Conservation (phyloP, 2,329 filamentous ascomycete species). For the Harringtonia aguacate region DNA sequence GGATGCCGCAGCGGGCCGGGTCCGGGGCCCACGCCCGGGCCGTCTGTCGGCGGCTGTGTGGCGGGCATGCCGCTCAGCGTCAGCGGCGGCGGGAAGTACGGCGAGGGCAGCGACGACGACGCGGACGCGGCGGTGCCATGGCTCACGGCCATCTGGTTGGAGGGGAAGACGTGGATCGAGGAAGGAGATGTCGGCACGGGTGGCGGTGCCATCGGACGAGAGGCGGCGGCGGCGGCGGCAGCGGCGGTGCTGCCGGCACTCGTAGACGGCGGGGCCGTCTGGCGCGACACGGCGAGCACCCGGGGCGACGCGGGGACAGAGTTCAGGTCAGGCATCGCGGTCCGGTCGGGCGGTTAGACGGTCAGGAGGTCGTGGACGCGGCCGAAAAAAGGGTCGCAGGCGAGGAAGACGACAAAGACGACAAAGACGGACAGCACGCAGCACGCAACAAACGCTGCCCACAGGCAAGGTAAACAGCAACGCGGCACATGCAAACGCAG, state of each 20-base stretch:
- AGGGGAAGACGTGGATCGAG: conserved; percentile 46
- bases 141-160: conserved; percentile 40
- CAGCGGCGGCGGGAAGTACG: conserved; percentile 18
- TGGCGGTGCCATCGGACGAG: conserved; percentile 28
- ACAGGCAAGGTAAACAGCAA: background rate
- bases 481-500: background rate
- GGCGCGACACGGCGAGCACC: conserved; percentile 29
- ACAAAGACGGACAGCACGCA: too few species aligned
- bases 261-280: conserved; percentile 18
- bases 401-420: too few species aligned
- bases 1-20: conserved; percentile 76
- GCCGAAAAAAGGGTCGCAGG: background rate
- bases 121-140: conserved; percentile 18
- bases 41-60: conserved; percentile 18
- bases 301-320: conserved; percentile 41
- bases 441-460: too few species aligned
- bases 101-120: conserved; percentile 20
- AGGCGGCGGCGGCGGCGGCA: background rate
- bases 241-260: too few species aligned
- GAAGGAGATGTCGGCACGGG: conserved; percentile 28
- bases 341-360: too few species aligned
- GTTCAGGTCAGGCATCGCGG: conserved; percentile 43
- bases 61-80: conserved; percentile 10
- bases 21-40: conserved; percentile 39
- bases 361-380: background rate